Evolutionary conservation across 1,284 basidiomycete genomes (phyloP), one percentile per base, ranked within the genome.

Genomic region (Mycena sp.): DNA sequence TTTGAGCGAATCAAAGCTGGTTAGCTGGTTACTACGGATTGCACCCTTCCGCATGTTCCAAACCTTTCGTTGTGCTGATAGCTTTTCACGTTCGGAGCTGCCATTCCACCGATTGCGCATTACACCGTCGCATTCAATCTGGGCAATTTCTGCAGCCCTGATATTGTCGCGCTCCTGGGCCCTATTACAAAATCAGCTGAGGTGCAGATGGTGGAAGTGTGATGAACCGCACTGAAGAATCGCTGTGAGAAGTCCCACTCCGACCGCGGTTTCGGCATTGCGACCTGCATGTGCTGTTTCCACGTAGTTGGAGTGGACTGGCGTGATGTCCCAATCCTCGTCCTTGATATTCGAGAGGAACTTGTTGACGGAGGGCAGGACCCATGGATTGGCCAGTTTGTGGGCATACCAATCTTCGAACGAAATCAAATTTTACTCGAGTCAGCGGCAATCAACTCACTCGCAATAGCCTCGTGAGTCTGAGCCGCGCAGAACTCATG

Each of bases 401-500:
- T 46, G 44, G 10, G 44, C 44, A 19, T 50, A 37, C 48, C 48
- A 50, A 32, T 50, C 48, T 45, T 50, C 23, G 17, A 32, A 28
- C 21, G 16, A 17, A 16, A 17, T 30, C 25, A 48, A 17, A 7
- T 23, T 6, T 14, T 3, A 30, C 12, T 29, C 44, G 4, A 26
- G 7, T 46, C 25, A 16, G 11, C 14, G 4, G 23, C 11, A 28
- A 6, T n/a, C 14, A 16, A 48, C 46, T 48, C 19, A 48, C 46
- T 48, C 32, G 29, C 16, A 21, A 49, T 21, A 12, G 11, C 48
- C 6, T 17, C 19, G 30, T 49, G n/a, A 2, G 48, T 17, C 30
- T 35, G 77, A 50, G 60, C 29, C 21, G 48, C 48, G 37, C 4
- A 4, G n/a, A 35, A 35, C 10, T n/a, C n/a, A 32, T 49, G 30